Evolutionary conservation across 345 rosid genomes (phyloP).

Genomic region (Citrus inodora): DNA sequence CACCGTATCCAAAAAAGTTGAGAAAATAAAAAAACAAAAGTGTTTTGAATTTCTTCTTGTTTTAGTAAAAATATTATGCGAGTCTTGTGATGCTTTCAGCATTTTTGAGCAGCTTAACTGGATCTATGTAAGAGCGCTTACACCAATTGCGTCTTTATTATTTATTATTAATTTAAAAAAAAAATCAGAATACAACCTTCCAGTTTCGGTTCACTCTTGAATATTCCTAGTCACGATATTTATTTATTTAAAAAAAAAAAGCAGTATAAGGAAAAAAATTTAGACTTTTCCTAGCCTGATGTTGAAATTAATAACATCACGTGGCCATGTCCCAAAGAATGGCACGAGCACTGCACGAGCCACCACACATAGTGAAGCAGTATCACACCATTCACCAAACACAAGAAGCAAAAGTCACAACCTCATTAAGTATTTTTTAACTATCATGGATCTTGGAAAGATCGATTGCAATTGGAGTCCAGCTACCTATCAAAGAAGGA

Average conservation of each 20-base stretch:
- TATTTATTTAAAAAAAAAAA: no score
- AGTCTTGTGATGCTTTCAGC: no score
- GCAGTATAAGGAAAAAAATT: background rate
- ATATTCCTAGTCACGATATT: no score
- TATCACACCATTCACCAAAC: background rate
- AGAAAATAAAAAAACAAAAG: background rate
- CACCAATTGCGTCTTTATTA: no score
- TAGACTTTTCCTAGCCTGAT: background rate
- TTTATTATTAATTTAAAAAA: no score
- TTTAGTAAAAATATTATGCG: no score
- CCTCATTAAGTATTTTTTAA: background rate
- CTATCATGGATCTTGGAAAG: background rate
- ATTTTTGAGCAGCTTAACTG: no score
- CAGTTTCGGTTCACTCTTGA: background rate
- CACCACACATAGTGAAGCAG: background rate
- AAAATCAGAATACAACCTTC: background rate
- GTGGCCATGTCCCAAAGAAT: background rate
- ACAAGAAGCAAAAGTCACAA: background rate
- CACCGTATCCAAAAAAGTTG: no score
- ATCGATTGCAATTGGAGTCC: background rate
- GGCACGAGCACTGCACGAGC: background rate
- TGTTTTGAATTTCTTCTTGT: background rate
- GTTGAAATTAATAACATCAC: background rate
- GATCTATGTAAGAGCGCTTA: no score
- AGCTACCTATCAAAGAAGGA: slow-evolving; percentile 5